Evolutionary conservation across 2,329 filamentous ascomycete species (phyloP).

Genomic region (Hymenoscyphus repandus): DNA sequence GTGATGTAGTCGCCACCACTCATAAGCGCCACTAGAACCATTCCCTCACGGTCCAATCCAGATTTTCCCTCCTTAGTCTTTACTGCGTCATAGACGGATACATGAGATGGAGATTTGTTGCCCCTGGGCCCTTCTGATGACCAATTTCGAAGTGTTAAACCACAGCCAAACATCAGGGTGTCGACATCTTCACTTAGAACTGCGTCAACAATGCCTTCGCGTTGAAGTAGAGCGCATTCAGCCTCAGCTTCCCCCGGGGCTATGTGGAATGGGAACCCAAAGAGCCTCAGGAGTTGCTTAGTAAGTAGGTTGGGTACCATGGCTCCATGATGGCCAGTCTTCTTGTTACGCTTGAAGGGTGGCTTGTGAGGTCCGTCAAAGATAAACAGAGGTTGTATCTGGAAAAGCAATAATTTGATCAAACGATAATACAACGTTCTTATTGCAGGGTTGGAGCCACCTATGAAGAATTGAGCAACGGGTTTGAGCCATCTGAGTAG

Average conservation of each 20-base stretch:
- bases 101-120: constrained; percentile 72
- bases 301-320: constrained; percentile 68
- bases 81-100: constrained; percentile 70
- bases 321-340: constrained; percentile 57
- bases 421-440: constrained; percentile 91
- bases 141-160: constrained; percentile 74
- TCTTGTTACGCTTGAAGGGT: constrained; percentile 81
- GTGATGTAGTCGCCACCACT: constrained; percentile 93
- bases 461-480: constrained; percentile 34
- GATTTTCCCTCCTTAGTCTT: constrained; percentile 43
- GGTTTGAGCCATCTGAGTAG: constrained; percentile 2
- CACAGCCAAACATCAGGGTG: constrained; percentile 94
- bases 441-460: constrained; percentile 83
- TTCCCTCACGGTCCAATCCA: constrained; percentile 75
- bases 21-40: constrained; percentile 91
- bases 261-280: constrained; percentile 78
- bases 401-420: constrained; percentile 66
- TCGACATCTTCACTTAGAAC: constrained; percentile 96
- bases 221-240: constrained; percentile 84
- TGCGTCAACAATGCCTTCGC: constrained; percentile 78
- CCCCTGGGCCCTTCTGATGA: constrained; percentile 63
- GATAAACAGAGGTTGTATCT: constrained; percentile 84
- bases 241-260: constrained; percentile 95
- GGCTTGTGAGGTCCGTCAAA: constrained; percentile 87
- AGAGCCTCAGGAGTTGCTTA: constrained; percentile 77